A percentile compares a stretch with the other conserved stretches of the same genome.
Conservation (phyloP, 2,329 filamentous ascomycete genomes). For the Ceratocystis destructans region DNA sequence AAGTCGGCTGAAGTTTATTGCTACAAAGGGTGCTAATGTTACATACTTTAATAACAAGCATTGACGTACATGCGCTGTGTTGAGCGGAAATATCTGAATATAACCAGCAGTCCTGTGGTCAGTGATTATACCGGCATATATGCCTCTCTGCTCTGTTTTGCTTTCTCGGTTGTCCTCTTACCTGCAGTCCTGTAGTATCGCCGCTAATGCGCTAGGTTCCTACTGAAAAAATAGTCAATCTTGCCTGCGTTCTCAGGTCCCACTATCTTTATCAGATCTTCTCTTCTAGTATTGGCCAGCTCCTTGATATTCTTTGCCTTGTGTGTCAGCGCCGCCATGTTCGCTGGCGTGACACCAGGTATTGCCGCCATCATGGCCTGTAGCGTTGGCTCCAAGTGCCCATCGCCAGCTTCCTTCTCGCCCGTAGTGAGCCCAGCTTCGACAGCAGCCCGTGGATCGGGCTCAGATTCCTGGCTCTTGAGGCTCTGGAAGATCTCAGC, state of each 20-base stretch:
- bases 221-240: conserved; percentile 69
- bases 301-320: conserved; percentile 65
- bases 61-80: no score
- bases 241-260: conserved; percentile 64
- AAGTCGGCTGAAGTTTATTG: no score
- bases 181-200: no score
- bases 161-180: background rate
- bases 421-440: conserved; percentile 57
- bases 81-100: no score
- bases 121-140: no score
- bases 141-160: no score
- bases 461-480: conserved; percentile 79
- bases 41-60: no score
- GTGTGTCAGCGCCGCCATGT: conserved; percentile 56
- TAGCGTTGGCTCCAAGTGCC: conserved; percentile 21
- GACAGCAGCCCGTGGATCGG: conserved; percentile 78
- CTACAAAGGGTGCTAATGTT: no score
- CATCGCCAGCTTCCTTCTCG: conserved; percentile 26
- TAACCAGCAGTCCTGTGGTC: no score
- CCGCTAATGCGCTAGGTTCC: conserved; percentile 27
- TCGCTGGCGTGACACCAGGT: conserved; percentile 71
- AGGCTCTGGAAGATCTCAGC: conserved; percentile 92
- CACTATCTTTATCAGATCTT: conserved; percentile 58
- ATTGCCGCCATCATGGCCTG: conserved; percentile 46
- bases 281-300: conserved; percentile 70